phyloP scores from a whole-genome alignment of 1,139 yeast genomes.

The Candida tetrigidarum region DNA sequence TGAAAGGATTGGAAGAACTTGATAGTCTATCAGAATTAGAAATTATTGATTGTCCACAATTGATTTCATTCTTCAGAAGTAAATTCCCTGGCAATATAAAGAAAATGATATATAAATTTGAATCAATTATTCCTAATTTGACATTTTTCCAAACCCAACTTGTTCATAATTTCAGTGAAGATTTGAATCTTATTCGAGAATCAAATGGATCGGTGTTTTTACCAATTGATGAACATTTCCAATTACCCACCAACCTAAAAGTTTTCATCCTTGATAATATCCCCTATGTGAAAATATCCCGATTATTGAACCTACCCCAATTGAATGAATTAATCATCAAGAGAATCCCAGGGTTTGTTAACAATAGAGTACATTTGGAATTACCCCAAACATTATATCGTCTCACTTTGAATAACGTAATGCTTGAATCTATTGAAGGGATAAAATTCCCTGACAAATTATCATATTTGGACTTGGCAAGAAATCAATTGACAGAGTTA shows the following conservation, averaged over 20 bases:
- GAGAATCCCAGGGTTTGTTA: conserved; percentile 14
- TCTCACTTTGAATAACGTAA: conserved; percentile 11
- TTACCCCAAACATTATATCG: conserved; percentile 8
- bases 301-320: conserved; percentile 9
- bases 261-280: conserved; percentile 11
- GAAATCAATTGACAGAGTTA: conserved; percentile 11
- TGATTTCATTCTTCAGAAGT: conserved; percentile 12
- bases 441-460: conserved; percentile 13
- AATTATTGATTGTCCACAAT: conserved; percentile 14
- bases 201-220: background rate
- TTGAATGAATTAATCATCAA: conserved; percentile 11
- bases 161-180: background rate
- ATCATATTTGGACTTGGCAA: conserved; percentile 13
- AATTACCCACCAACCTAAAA: conserved; percentile 11
- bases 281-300: conserved; percentile 10
- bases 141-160: conserved; percentile 6
- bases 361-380: conserved; percentile 2
- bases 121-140: conserved; percentile 6
- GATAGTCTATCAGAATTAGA: conserved; percentile 8
- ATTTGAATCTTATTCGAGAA: background rate
- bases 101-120: conserved; percentile 4
- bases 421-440: conserved; percentile 10
- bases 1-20: conserved; percentile 8
- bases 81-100: conserved; percentile 12
- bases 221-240: conserved; percentile 8